phyloP scores from a whole-genome alignment of 2,329 filamentous ascomycete genomes.

The Xylaria sp. region DNA sequence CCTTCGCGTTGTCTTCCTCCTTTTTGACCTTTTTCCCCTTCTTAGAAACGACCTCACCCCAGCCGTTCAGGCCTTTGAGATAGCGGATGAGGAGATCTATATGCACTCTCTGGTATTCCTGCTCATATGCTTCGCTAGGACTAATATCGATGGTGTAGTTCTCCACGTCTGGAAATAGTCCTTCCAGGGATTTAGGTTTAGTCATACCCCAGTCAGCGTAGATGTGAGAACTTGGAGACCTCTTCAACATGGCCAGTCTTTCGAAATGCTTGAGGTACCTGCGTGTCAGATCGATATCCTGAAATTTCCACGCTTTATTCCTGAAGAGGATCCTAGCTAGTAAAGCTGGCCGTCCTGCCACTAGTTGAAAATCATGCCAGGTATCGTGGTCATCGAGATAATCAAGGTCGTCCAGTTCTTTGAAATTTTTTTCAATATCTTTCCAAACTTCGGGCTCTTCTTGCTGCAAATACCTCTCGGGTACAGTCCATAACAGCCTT shows the following conservation, averaged over 20 bases:
- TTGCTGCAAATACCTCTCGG: constrained; percentile 35
- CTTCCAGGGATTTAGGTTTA: constrained; percentile 40
- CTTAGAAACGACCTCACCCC: constrained; percentile 1
- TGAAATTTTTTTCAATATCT: constrained; percentile 16
- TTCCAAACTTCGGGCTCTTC: constrained; percentile 9
- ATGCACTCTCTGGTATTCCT: constrained; percentile 43
- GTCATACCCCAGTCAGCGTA: constrained; percentile 39
- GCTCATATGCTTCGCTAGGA: constrained; percentile 30
- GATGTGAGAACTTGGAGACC: constrained; percentile 45
- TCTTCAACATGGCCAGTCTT: constrained; percentile 45
- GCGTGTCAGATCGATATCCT: constrained; percentile 41
- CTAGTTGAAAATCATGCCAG: constrained; percentile 38
- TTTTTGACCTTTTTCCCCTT: neutral
- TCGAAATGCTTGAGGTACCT: constrained; percentile 45
- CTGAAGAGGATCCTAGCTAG: constrained; percentile 40
- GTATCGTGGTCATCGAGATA: constrained; percentile 24
- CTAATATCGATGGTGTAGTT: constrained; percentile 45
- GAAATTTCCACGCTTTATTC: neutral
- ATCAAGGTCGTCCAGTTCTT: constrained; percentile 16
- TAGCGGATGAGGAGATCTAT: constrained; percentile 41
- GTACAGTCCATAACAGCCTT: constrained; percentile 42
- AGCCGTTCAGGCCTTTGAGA: constrained; percentile 36
- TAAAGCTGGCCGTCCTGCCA: constrained; percentile 41
- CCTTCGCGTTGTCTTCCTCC: constrained; percentile 22
- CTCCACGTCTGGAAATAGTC: constrained; percentile 43